Evolutionary conservation across 495 filamentous ascomycete genomes (phyloP), one percentile per base, ranked within the genome.

Genomic region (Penicillium lagena): DNA sequence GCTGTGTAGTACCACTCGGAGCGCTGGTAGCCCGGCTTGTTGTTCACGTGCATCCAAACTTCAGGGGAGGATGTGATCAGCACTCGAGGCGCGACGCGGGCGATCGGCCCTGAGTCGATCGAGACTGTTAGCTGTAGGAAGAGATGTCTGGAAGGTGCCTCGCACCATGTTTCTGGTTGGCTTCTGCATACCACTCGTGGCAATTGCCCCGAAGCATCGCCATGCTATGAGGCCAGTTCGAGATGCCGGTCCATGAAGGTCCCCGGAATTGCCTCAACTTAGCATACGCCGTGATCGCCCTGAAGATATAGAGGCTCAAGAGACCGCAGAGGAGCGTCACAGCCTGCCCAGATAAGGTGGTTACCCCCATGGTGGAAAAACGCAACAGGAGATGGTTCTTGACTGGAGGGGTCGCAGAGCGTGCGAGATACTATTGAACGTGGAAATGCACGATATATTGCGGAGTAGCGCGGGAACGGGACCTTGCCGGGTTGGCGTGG

Each of bases 91-190:
- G 52, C 56, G 12, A 56, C 44, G 41, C 55, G 55, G 35, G 51
- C 55, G 37, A 66, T 58, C 2, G 60, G 43, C 12, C 62, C 62
- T 66, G 22, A 31, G 31, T 15, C 32, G 9, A 12, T 33, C 14
- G 38, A 32, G 36, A 1, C 11, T 14, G 42, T 41, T 37, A 45
- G 42, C 13, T 11, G 10, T 8, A 17, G 11, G 22, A 35, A 27
- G n/a, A 39, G 14, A 37, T 45, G 28, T 22, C 42, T 50, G 12
- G 37, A 37, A 34, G 33, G 38, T 29, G 29, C 15, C 15, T 42
- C 47, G 38, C 46, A 63, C 63, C 63, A 47, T 63, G 45, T 59
- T 64, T 59, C 40, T 64, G 48, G 36, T 44, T 63, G 29, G 54
- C 43, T 27, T 63, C 50, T 7, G 54, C 57, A 37, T 67, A 67